Evolutionary conservation across 169 alveolate species (phyloP), one percentile per base, ranked within the genome.

Genomic region (Plasmodium yoelii): DNA sequence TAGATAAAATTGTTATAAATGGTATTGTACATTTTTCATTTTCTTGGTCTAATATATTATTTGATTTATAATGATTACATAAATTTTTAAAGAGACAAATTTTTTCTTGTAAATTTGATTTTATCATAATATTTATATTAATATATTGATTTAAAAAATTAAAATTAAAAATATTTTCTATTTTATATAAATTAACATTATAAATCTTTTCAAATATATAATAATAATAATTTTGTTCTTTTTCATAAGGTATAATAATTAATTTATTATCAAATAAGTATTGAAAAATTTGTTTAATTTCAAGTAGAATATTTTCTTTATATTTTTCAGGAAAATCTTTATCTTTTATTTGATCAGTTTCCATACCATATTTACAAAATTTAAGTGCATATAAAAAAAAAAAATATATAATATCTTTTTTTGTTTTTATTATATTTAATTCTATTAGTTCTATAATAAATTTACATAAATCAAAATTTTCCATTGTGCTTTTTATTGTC

Each of bases 251-350:
- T 18, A 80, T 65, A 46, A 64, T 26, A 65, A 80, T 80, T 22
- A 80, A 69, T n/a, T 80, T 80, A 51, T 80, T 80, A 22, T 80
- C 90, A 46, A 65, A 80, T 39, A 80, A 44, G 39, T 53, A 80
- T 57, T 80, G 90, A 69, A 80, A 67, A 3, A 49, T 42, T 57
- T 80, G 72, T 57, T 65, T 80, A 18, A 80, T 39, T 44, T 80
- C 84, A 2, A 28, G 42, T 60, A 80, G 7, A 2, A 80, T 80
- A 9, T 24, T 22, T 3, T 53, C 82, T 53, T 26, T 61, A 34
- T 13, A n/a, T 26, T 19, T 57, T 12, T 15, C 39, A 4, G n/a
- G 47, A 18, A 0, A 34, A 8, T 1, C 26, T 10, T 15, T 19
- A 56, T 9, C 15, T 7, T 26, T 12, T 19, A n/a, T 5, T 2